Conservation (phyloP, 177 flowering plant genomes). For the Vitis hybrid region DNA sequence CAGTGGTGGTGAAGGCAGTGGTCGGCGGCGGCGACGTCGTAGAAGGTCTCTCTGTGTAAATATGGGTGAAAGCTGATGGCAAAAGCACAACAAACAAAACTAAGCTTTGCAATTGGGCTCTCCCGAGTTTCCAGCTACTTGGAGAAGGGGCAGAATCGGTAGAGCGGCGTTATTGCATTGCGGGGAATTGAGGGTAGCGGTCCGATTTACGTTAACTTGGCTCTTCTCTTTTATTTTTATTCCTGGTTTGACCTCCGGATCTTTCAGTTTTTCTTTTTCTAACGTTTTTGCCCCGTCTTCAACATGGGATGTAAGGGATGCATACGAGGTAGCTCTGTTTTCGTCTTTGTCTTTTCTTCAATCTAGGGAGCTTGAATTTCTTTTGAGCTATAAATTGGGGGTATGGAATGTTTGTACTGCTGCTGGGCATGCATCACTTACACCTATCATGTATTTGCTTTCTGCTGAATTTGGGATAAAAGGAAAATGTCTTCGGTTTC, state of each 20-base stretch:
- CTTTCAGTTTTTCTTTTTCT: not conserved
- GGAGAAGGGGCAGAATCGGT: constrained; percentile 31
- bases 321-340: constrained; percentile 40
- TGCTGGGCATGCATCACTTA: constrained; percentile 61
- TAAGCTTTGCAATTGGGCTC: constrained; percentile 45
- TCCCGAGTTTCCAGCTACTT: constrained; percentile 31
- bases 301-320: constrained; percentile 57
- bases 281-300: not conserved
- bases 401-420: constrained; percentile 18
- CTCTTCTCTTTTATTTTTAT: constrained; percentile 1
- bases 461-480: constrained; percentile 5
- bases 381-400: not conserved
- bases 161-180: constrained; percentile 46
- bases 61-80: constrained; percentile 15
- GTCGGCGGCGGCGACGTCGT: constrained; percentile 12
- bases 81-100: constrained; percentile 15
- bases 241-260: not conserved
- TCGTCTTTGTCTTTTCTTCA: not conserved
- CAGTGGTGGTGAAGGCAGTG: constrained; percentile 12
- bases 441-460: constrained; percentile 39
- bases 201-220: constrained; percentile 30
- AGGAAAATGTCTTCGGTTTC: constrained; percentile 1
- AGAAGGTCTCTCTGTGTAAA: constrained; percentile 21
- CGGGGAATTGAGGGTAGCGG: constrained; percentile 66
- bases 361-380: not conserved